phyloP scores from a whole-genome alignment of 106 monocot genomes.

The Dendrobium huoshanense region DNA sequence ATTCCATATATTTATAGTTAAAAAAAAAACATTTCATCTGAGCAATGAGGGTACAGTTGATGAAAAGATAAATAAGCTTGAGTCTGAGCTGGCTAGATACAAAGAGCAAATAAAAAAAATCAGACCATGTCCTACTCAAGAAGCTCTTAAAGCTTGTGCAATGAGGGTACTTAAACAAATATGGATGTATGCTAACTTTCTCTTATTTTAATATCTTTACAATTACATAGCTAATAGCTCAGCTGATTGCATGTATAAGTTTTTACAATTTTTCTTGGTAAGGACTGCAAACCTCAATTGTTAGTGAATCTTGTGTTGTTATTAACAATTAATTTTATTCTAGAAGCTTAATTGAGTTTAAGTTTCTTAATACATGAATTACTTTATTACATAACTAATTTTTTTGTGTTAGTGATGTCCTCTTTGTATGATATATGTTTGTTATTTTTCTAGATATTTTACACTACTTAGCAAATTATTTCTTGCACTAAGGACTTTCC shows the following conservation, averaged over 20 bases:
- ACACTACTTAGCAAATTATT: neutral
- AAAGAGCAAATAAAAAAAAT: slow-evolving; percentile 89
- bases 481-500: neutral
- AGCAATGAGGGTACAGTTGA: no score
- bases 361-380: neutral
- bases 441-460: neutral
- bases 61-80: slow-evolving; percentile 91
- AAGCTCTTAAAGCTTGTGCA: slow-evolving; percentile 94
- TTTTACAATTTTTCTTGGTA: neutral
- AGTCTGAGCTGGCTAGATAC: slow-evolving; percentile 81
- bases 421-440: neutral
- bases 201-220: neutral
- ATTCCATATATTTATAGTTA: neutral
- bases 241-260: neutral
- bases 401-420: neutral
- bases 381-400: neutral
- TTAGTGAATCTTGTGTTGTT: neutral
- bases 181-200: slow-evolving; percentile 47
- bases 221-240: neutral
- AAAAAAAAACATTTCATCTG: neutral
- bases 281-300: neutral
- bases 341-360: neutral
- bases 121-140: slow-evolving; percentile 87
- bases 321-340: neutral
- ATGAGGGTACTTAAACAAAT: slow-evolving; percentile 97